A percentile compares a stretch with the other conserved stretches of the same genome.
phyloP scores from a whole-genome alignment of 306 rosid species.

The Quillaja saponaria region DNA sequence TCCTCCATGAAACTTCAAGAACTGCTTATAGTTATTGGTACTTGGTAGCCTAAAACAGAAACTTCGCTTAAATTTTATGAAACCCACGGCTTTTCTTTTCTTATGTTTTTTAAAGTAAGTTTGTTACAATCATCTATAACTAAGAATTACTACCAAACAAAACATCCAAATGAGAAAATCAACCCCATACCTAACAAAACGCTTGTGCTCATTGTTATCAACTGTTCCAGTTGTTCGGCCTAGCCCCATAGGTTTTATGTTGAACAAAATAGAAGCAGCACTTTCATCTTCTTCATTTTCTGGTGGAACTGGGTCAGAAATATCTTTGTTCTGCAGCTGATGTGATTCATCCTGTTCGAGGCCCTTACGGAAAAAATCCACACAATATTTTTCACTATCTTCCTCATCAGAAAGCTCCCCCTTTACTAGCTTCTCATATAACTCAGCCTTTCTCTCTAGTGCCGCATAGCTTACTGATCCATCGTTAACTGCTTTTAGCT shows the following conservation, averaged over 20 bases:
- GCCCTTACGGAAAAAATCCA: conserved; percentile 78
- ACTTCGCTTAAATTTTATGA: too few relatives aligned
- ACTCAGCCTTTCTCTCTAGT: conserved; percentile 74
- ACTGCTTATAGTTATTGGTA: too few relatives aligned
- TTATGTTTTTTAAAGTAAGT: too few relatives aligned
- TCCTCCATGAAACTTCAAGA: too few relatives aligned
- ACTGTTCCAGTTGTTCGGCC: conserved; percentile 54
- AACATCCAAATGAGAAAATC: neutral
- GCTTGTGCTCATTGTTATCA: conserved; percentile 72
- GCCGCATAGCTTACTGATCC: conserved; percentile 86
- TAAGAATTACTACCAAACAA: too few relatives aligned
- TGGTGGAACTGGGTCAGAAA: conserved; percentile 22
- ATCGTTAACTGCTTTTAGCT: conserved; percentile 81
- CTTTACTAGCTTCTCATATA: conserved; percentile 73
- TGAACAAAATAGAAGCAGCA: conserved; percentile 50
- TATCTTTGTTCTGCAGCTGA: conserved; percentile 29
- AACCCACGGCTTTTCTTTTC: too few relatives aligned
- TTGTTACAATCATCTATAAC: too few relatives aligned
- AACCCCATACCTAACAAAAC: conserved; percentile 67
- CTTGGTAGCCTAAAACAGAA: too few relatives aligned
- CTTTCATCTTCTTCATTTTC: conserved; percentile 49
- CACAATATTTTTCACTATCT: conserved; percentile 88
- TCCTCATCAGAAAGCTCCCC: conserved; percentile 92
- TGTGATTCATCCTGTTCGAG: conserved; percentile 55
- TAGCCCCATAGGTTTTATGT: conserved; percentile 48